Evolutionary conservation across 1,284 basidiomycete genomes (phyloP).

Genomic region (Kalmanozyma brasiliensis): DNA sequence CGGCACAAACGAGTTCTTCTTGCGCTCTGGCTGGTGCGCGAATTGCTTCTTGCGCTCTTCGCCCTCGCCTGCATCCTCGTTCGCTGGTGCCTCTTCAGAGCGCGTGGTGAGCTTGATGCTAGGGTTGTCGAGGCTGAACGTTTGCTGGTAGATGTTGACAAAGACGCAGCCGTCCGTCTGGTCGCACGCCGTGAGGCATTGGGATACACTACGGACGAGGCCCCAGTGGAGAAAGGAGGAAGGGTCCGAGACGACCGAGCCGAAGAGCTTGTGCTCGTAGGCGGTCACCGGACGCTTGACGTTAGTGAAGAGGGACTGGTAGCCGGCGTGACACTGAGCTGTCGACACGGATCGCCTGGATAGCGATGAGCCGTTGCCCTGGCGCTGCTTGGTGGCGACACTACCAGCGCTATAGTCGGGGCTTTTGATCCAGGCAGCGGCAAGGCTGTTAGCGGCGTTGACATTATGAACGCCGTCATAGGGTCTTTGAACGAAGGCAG

Average conservation of each 20-base stretch:
- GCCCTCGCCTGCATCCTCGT: background rate
- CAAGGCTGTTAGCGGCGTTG: no score
- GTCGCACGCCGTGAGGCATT: constrained; percentile 30
- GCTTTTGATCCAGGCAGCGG: no score
- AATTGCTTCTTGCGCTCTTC: constrained; percentile 6
- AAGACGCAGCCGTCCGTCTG: constrained; percentile 27
- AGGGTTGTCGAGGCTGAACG: constrained; percentile 18
- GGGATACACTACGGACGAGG: constrained; percentile 1
- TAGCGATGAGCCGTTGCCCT: no score
- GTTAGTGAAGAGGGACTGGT: constrained; percentile 9
- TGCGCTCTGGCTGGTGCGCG: constrained; percentile 13
- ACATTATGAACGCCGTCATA: no score
- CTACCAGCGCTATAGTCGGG: no score
- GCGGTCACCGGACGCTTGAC: constrained; percentile 14
- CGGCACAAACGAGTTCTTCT: constrained; percentile 32
- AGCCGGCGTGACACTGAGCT: constrained; percentile 11
- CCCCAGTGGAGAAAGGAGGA: constrained; percentile 32
- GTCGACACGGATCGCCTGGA: constrained; percentile 4
- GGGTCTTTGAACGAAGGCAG: no score
- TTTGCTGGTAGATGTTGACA: constrained; percentile 32
- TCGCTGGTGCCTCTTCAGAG: background rate
- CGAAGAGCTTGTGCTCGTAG: constrained; percentile 11
- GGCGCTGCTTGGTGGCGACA: no score
- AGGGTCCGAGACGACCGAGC: constrained; percentile 31
- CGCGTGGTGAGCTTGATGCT: constrained; percentile 10